These are phyloP conservation scores for Neofusicoccum cordaticola DNA, from an alignment of 2,329 filamentous ascomycete genomes.

Conservation along the genomic window DNA sequence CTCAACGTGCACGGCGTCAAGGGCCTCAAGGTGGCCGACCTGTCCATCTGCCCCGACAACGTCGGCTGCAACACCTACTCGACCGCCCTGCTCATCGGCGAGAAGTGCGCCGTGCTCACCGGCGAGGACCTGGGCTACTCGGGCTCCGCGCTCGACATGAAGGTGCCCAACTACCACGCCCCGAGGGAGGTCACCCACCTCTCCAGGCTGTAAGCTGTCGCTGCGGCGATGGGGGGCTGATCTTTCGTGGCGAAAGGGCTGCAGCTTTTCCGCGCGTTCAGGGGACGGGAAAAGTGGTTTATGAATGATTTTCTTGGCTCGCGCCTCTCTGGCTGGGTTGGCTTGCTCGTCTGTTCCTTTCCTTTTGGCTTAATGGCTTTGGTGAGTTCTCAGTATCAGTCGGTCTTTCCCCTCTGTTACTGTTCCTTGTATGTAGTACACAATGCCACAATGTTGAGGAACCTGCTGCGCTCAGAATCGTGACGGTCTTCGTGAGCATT, in stretches of 20 bases:
- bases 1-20: conserved; percentile 76
- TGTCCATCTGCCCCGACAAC: conserved; percentile 76
- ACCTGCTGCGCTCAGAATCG: background rate
- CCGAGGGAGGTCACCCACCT: conserved; percentile 45
- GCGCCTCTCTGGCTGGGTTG: background rate
- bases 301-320: background rate
- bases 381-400: background rate
- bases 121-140: conserved; percentile 74
- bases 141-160: conserved; percentile 73
- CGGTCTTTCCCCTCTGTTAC: conserved; percentile 12
- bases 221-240: background rate
- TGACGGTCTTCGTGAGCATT: too few relatives aligned
- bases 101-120: conserved; percentile 68
- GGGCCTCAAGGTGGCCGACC: conserved; percentile 73
- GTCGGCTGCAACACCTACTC: conserved; percentile 62
- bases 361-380: background rate
- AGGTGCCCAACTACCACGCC: conserved; percentile 54
- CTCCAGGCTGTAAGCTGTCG: conserved; percentile 36
- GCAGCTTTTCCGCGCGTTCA: background rate
- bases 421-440: conserved; percentile 1
- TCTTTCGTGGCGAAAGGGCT: background rate
- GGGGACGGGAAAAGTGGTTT: background rate
- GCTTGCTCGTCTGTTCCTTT: background rate
- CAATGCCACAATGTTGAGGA: background rate
- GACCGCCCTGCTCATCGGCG: conserved; percentile 71